Base-by-base conservation (phyloP, 2,329 filamentous ascomycete genomes). In the Colletotrichum trifolii region DNA sequence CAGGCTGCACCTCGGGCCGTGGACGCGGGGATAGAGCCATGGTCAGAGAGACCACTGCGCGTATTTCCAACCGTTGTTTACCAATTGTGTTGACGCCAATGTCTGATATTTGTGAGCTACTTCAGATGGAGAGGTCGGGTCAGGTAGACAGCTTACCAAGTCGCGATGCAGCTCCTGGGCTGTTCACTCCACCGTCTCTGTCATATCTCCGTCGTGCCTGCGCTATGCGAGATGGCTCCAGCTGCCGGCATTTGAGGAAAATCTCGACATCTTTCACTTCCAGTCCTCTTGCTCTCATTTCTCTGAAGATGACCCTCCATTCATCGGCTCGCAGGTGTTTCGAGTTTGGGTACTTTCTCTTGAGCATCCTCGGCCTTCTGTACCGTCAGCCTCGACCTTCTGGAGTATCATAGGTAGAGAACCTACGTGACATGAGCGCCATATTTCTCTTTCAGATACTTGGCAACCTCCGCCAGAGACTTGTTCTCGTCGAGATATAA, bases 401-500 rank as follows among this genome's bases (percentile, higher is more conserved):
- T 40, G 38, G 38, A 40, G 15, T 25, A n/a, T 25, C 0, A 2
- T 1, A 35, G 2, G 25, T 3, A 15, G 2, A 1, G 9, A 8
- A 7, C 55, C 1, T 43, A 50, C 46, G 55, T 58, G 1, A 58
- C 50, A 2, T 13, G 49, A 0, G 50, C n/a, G 6, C 12, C 6
- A 1, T 52, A 34, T 3, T 17, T 12, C 5, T 50, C 11, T 11
- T 13, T 36, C 3, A 58, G 1, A 11, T n/a, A 7, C 3, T n/a
- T 7, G 5, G 50, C 42, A 4, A 46, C 50, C 6, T 58, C 46
- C n/a, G 42, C 38, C 13, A 33, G n/a, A 8, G 55, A 50, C 11
- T 42, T 58, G n/a, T 50, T 15, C 35, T 58, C 46, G 5, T 10
- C 25, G 2, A 58, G 46, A 11, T 58, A 58, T 8, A 58, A 13